Conservation (phyloP, 108 stramenopile genomes). For the Chaetoceros tenuissimus region DNA sequence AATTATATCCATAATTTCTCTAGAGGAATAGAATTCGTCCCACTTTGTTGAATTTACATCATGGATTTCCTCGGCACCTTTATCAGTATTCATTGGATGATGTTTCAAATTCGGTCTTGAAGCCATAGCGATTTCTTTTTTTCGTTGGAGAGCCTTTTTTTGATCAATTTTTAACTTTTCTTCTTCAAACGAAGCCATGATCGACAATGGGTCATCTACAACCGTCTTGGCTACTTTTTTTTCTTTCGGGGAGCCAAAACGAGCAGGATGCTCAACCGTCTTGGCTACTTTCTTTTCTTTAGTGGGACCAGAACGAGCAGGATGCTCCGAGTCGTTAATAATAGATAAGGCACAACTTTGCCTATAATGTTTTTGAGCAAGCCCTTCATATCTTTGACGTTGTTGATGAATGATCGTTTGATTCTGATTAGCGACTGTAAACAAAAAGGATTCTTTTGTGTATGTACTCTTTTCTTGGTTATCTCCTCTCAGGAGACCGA, state of each 20-base stretch:
- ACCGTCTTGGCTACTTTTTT: background rate
- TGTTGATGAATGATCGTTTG: background rate
- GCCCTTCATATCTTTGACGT: background rate
- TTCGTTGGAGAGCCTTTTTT: background rate
- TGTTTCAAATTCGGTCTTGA: background rate
- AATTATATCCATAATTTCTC: slow-evolving; percentile 39
- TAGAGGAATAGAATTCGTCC: background rate
- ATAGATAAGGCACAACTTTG: background rate
- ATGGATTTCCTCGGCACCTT: background rate
- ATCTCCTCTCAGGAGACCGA: too few species aligned
- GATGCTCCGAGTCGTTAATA: background rate
- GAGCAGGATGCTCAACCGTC: too few species aligned
- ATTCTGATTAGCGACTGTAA: too few species aligned
- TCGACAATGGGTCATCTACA: background rate
- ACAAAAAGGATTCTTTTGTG: too few species aligned
- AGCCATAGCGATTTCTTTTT: background rate
- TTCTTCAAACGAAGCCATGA: background rate
- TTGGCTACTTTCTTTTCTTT: too few species aligned
- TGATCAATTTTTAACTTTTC: background rate
- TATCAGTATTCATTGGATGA: background rate
- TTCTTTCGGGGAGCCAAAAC: too few species aligned
- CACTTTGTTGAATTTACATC: too few species aligned
- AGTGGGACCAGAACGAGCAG: too few species aligned
- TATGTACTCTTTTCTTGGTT: too few species aligned
- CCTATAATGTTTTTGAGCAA: background rate